Base-by-base conservation (phyloP, 768 basidiomycete genomes). In the Tricholoma flavovirens region DNA sequence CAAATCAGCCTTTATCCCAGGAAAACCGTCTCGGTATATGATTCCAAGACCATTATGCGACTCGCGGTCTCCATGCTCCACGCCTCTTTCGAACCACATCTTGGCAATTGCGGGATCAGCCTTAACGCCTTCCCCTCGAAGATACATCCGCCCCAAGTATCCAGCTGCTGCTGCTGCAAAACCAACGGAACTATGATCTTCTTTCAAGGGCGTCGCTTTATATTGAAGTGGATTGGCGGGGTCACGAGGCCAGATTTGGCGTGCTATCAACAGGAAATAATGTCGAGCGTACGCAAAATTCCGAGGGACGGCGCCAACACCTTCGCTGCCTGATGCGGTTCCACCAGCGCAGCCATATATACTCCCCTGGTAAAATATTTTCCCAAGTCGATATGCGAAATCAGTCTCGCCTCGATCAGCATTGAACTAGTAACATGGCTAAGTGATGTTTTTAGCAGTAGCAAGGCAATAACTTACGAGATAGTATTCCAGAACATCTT, bases 321-420 rank as follows among this genome's bases (percentile, higher is more conserved):
- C 91, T 72, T 96, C 92, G 22, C 90, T 89, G 14, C 93, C 92
- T 1, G 90, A 93, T 2, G 80, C 83, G 38, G 90, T 84, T 9
- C 96, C 95, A 3, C 93, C 93, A 12, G 77, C 69, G 9, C 83
- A 75, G 5, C 82, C 78, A 65, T 97, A 98, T 33, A 98, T 88
- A 56, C 90, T 93, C 15, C 97, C 97, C 66, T 94, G 90, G 66
- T 99, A 98, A 73, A 88, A 96, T 9, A 98, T 90, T 71, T 92
- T 88, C n/a, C 93, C 97, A 2, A 98, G 80, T 14, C 91, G 84
- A 70, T 90, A 93, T 2, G 93, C 93, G 67, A 92, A 96, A 59
- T 88, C 85, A 51, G 83, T 83, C 62, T 94, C 91, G 24, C 92
- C 93, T 24, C 93, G 84, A 63, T 98, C 93, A 5, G 96, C 92